Percentiles rank a stretch among this genome's conserved stretches.
These are phyloP conservation scores for Novymonas esmeraldas DNA, from an alignment of 208 protist species.

Conservation along the genomic window DNA sequence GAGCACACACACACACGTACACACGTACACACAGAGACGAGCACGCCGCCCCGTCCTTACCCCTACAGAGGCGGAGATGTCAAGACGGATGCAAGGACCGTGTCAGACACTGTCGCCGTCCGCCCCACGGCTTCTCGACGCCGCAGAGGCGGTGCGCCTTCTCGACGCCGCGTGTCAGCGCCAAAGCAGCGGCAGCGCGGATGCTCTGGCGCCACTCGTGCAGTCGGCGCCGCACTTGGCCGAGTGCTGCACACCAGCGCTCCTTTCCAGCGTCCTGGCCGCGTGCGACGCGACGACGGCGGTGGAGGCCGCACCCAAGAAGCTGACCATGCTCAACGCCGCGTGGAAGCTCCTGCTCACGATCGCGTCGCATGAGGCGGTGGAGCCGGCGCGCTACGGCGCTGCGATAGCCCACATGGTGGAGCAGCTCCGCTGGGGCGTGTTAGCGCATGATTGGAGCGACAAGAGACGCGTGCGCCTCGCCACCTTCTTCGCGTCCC, in stretches of 20 bases:
- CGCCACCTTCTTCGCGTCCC: conserved; percentile 72
- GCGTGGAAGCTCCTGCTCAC: conserved; percentile 73
- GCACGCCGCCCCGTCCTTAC: not conserved
- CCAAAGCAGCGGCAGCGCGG: not conserved
- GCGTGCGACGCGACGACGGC: conserved; percentile 43
- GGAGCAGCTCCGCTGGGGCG: conserved; percentile 55
- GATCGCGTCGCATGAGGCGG: conserved; percentile 34
- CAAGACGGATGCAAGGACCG: not conserved
- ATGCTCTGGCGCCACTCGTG: conserved; percentile 22
- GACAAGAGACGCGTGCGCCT: conserved; percentile 57
- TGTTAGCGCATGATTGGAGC: conserved; percentile 81
- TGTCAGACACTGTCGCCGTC: conserved; percentile 8
- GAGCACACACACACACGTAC: not conserved
- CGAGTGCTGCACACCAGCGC: conserved; percentile 29
- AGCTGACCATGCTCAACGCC: conserved; percentile 57
- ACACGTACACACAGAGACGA: not conserved
- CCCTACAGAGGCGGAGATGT: not conserved
- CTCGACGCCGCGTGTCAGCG: conserved; percentile 21
- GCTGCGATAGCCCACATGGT: conserved; percentile 51
- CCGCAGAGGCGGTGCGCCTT: conserved; percentile 24
- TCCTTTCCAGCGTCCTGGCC: conserved; percentile 44
- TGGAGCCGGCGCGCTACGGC: conserved; percentile 28
- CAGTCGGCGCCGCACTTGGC: conserved; percentile 26
- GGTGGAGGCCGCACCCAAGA: conserved; percentile 29
- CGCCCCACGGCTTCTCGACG: conserved; percentile 12